Base-by-base conservation (phyloP, 2,329 filamentous ascomycete genomes). In the Trichophyton mentagrophytes region DNA sequence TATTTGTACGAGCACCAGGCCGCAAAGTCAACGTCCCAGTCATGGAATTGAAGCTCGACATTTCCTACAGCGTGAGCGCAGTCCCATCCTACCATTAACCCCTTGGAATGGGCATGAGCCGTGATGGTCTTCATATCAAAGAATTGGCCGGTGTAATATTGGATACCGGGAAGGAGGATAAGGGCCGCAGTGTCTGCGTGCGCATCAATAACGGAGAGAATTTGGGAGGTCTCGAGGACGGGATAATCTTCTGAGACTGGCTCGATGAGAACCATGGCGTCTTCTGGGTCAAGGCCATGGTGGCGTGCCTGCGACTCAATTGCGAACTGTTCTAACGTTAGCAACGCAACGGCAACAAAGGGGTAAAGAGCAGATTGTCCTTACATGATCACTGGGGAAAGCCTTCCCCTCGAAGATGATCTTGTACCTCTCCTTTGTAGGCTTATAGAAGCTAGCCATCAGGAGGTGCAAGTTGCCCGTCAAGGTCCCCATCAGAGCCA, bases 1-100 rank as follows among this genome's bases (percentile, higher is more conserved):
- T 96, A 96, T 76, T 96, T 96, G 80, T 96, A 96, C 17, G 86
- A 91, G 74, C 90, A 96, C 90, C 90, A 96, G 60, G 83, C 88
- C 15, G 91, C 90, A 68, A 95, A 95, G 72, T 96, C 90, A 38
- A 95, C 89, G 66, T 88, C 81, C 90, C 90, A 96, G 67, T 92
- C 88, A 72, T 95, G 90, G 20, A 96, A 79, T 61, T 79, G 75
- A 17, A 96, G 74, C 46, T 87, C 84, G 1, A 95, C 88, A 69
- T 96, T 96, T 36, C 90, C 90, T 22, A 83, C 88, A 0, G 89
- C 89, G 71, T 95, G 90, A 0, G 90, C 90, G 27, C 93, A 84
- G 70, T 95, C 90, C 90, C 90, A 96, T 27, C 90, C 89, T 3
- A 93, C 84, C 1, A 84, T 72, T 49, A 95, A 84, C 58, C 85